phyloP scores from a whole-genome alignment of 768 basidiomycete genomes.

The Kwoniella mangroviensis region DNA sequence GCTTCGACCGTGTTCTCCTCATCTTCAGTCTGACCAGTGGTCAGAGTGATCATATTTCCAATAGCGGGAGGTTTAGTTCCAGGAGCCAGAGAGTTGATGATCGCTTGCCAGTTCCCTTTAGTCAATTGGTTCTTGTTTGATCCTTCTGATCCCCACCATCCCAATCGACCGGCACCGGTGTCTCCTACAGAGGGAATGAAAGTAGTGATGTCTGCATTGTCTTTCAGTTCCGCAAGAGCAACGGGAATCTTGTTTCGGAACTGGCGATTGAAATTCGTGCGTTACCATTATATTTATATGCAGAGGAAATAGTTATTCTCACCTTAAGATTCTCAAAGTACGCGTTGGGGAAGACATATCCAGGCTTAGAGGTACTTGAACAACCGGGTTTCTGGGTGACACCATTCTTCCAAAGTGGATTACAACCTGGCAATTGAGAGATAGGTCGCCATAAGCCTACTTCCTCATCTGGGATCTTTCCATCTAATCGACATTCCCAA shows the following conservation, averaged over 20 bases:
- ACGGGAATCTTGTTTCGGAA: slow-evolving; percentile 32
- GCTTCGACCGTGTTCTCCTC: background rate
- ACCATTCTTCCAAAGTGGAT: slow-evolving; percentile 41
- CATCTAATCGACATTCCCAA: slow-evolving; percentile 38
- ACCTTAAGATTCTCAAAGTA: slow-evolving; percentile 44
- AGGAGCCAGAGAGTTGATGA: slow-evolving; percentile 14
- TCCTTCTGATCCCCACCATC: slow-evolving; percentile 32
- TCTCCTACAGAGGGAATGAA: slow-evolving; percentile 30
- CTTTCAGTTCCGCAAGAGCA: slow-evolving; percentile 16
- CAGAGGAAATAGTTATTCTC: slow-evolving; percentile 7
- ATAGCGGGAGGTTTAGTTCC: background rate
- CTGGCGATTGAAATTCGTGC: background rate
- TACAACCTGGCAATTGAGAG: slow-evolving; percentile 46
- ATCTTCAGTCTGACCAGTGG: background rate
- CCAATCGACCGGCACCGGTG: slow-evolving; percentile 23
- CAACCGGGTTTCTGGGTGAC: slow-evolving; percentile 38
- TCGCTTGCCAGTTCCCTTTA: slow-evolving; percentile 19
- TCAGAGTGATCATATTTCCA: slow-evolving; percentile 1
- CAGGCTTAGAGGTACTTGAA: slow-evolving; percentile 15
- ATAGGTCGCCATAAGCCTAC: slow-evolving; percentile 44
- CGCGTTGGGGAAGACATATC: slow-evolving; percentile 32
- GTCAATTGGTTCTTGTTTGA: slow-evolving; percentile 20
- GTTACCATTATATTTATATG: background rate
- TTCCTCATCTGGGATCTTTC: slow-evolving; percentile 47
- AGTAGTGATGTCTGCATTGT: slow-evolving; percentile 2